phyloP scores from a whole-genome alignment of 768 basidiomycete species.

The Leccinum pellstonianum region DNA sequence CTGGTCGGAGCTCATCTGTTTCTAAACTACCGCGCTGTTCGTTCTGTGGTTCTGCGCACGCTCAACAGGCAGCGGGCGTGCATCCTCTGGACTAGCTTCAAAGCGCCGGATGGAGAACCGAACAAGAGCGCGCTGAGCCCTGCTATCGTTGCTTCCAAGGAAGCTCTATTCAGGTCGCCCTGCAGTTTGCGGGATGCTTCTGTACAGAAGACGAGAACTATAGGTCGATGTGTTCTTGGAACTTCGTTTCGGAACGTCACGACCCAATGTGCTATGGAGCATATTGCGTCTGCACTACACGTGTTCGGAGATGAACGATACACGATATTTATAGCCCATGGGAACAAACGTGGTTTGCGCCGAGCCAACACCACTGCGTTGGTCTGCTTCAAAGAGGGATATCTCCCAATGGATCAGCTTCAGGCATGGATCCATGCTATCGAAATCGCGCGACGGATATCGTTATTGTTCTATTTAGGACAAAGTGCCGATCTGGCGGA shows the following conservation, averaged over 20 bases:
- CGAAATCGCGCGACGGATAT: slow-evolving; percentile 17
- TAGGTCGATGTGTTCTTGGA: slow-evolving; percentile 53
- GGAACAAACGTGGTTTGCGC: not conserved
- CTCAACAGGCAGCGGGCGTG: slow-evolving; percentile 59
- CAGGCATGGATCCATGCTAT: slow-evolving; percentile 48
- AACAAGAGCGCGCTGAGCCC: slow-evolving; percentile 33
- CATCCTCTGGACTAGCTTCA: slow-evolving; percentile 46
- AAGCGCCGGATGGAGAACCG: slow-evolving; percentile 8
- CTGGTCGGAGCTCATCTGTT: slow-evolving; percentile 54
- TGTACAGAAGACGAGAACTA: slow-evolving; percentile 24
- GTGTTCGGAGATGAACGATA: slow-evolving; percentile 49
- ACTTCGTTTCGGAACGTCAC: slow-evolving; percentile 38
- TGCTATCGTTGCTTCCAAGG: slow-evolving; percentile 38
- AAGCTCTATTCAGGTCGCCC: slow-evolving; percentile 45
- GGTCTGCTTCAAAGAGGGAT: slow-evolving; percentile 52
- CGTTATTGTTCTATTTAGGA: not conserved
- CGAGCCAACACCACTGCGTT: slow-evolving; percentile 25
- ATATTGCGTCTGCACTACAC: slow-evolving; percentile 33
- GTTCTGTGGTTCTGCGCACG: slow-evolving; percentile 53
- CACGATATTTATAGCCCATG: slow-evolving; percentile 46
- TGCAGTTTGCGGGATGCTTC: slow-evolving; percentile 38
- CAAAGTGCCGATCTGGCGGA: slow-evolving; percentile 2
- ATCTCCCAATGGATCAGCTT: slow-evolving; percentile 47
- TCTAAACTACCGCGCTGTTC: slow-evolving; percentile 61
- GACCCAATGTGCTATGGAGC: slow-evolving; percentile 7